A percentile compares a stretch with the other conserved stretches of the same genome.
Evolutionary conservation across 2,329 filamentous ascomycete species (phyloP).

Genomic region (Cladosporium sp.): DNA sequence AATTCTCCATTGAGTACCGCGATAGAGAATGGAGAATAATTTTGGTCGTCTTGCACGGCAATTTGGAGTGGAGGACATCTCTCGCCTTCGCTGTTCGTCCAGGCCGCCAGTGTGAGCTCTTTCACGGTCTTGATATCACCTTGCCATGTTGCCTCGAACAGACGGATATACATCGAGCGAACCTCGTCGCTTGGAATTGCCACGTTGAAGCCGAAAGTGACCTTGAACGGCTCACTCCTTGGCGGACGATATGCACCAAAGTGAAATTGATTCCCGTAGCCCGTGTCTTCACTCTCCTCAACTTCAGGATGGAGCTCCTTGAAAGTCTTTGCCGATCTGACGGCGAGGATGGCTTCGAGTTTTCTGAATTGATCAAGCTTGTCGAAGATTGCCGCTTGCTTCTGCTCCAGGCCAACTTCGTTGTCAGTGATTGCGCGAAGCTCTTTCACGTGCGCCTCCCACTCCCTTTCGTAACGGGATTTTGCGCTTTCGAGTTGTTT

Average conservation of each 20-base stretch:
- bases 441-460: conserved; percentile 28
- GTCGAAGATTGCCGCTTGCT: conserved; percentile 52
- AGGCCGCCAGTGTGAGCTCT: conserved; percentile 56
- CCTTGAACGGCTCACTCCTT: conserved; percentile 41
- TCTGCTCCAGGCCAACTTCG: conserved; percentile 43
- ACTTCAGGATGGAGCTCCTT: conserved; percentile 58
- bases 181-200: conserved; percentile 51
- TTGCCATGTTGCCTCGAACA: conserved; percentile 71
- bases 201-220: conserved; percentile 49
- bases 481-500: conserved; percentile 37
- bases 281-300: conserved; percentile 15
- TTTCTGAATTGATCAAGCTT: conserved; percentile 51
- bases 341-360: conserved; percentile 53
- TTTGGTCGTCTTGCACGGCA: conserved; percentile 50
- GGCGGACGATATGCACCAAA: background rate
- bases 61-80: conserved; percentile 61
- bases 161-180: conserved; percentile 56
- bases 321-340: conserved; percentile 63
- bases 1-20: conserved; percentile 64
- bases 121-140: conserved; percentile 67
- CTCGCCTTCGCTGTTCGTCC: conserved; percentile 45
- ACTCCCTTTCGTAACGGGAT: conserved; percentile 33
- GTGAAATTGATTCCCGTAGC: no score
- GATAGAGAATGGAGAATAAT: conserved; percentile 62
- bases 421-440: conserved; percentile 16